Evolutionary conservation across 345 rosid genomes (phyloP).

Genomic region (Aegle marmelos): DNA sequence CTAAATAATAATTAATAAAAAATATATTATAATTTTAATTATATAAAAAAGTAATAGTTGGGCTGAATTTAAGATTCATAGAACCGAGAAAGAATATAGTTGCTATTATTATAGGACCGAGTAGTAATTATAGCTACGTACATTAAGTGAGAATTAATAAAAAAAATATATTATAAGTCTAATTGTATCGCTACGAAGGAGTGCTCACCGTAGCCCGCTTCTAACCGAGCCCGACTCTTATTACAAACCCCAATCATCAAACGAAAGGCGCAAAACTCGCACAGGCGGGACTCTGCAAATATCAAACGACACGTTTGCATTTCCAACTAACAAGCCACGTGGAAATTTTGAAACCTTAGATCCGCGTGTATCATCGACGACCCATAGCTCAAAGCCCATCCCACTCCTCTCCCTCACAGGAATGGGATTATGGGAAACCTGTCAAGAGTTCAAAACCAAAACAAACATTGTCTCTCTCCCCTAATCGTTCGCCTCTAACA

Average conservation of each 20-base stretch:
- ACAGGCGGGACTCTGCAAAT: neutral
- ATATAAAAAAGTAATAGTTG: neutral
- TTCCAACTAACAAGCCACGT: conserved; percentile 8
- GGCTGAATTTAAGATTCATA: neutral
- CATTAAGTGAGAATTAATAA: too few relatives aligned
- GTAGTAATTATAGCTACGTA: too few relatives aligned
- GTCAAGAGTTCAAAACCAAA: neutral
- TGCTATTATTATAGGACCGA: too few relatives aligned
- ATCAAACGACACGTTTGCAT: neutral
- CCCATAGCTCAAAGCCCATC: neutral
- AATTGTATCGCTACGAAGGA: too few relatives aligned
- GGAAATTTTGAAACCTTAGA: conserved; percentile 3
- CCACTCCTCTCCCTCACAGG: neutral
- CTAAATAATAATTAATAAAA: too few relatives aligned
- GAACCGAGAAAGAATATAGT: neutral
- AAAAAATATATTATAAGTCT: too few relatives aligned
- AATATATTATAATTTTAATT: too few relatives aligned
- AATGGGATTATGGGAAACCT: neutral
- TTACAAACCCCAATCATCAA: neutral
- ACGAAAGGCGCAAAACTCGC: neutral
- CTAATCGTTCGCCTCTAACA: neutral
- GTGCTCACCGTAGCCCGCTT: too few relatives aligned
- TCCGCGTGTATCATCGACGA: conserved; percentile 1
- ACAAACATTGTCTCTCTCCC: neutral
- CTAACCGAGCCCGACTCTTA: fast-evolving